Conservation (phyloP, 1,284 basidiomycete genomes). For the Ceratobasidium sp. region DNA sequence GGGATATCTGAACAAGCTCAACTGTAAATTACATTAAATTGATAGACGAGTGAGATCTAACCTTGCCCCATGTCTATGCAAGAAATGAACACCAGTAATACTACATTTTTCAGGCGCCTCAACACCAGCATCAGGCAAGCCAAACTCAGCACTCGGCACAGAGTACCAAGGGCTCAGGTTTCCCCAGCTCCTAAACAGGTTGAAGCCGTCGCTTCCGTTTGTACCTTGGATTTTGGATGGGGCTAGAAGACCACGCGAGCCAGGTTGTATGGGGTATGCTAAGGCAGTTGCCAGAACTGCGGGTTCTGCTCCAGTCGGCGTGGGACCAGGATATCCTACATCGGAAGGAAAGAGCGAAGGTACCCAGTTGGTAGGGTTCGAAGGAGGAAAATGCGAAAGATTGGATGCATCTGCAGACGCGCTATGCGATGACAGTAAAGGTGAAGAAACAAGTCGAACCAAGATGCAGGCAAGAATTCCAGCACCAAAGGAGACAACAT, state of each 20-base stretch:
- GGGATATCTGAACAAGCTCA: conserved; percentile 50
- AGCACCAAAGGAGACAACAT: conserved; percentile 34
- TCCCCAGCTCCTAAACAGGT: conserved; percentile 58
- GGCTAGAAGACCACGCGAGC: conserved; percentile 70
- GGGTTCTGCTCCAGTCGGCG: conserved; percentile 85
- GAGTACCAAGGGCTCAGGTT: conserved; percentile 57
- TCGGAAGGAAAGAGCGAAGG: conserved; percentile 77
- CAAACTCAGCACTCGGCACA: conserved; percentile 55
- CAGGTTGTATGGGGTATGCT: conserved; percentile 75
- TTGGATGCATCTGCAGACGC: too few species aligned
- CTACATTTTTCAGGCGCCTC: conserved; percentile 56
- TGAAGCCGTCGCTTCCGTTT: conserved; percentile 49
- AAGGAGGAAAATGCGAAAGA: conserved; percentile 78
- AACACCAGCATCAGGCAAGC: conserved; percentile 54
- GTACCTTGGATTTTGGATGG: conserved; percentile 49
- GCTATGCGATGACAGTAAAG: too few species aligned
- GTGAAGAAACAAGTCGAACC: neutral
- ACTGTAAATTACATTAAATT: too few species aligned
- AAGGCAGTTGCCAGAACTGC: conserved; percentile 82
- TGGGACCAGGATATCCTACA: conserved; percentile 83
- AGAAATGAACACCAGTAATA: conserved; percentile 56
- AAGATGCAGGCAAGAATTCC: conserved; percentile 28
- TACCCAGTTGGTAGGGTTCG: conserved; percentile 72
- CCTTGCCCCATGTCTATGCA: conserved; percentile 59
- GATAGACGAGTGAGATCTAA: neutral